Conservation (phyloP, 768 basidiomycete species). For the Cystobasidium onofrii region DNA sequence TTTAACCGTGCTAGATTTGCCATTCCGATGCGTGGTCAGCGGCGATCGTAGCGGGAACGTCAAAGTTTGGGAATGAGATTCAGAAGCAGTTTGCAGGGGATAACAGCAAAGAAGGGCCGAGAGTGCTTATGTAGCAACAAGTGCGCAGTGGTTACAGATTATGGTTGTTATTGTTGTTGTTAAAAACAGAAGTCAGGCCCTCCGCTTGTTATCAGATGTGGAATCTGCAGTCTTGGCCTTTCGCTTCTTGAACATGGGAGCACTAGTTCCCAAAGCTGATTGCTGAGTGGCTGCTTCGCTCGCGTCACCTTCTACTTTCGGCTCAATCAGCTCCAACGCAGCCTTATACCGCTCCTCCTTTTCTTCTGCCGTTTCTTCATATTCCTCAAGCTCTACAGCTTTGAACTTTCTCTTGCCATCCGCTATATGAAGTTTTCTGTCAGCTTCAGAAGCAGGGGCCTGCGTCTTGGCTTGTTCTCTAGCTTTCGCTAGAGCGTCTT, state of each 20-base stretch:
- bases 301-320: not conserved
- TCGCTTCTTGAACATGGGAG: slow-evolving; percentile 46
- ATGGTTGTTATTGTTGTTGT: not conserved
- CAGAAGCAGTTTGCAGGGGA: not conserved
- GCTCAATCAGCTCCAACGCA: slow-evolving; percentile 28
- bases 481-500: slow-evolving; percentile 23
- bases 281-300: not conserved
- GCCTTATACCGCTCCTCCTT: slow-evolving; percentile 23
- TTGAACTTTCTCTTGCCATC: slow-evolving; percentile 30
- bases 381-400: slow-evolving; percentile 28
- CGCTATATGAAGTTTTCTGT: not conserved
- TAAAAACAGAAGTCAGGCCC: not conserved
- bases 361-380: slow-evolving; percentile 31
- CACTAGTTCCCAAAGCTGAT: slow-evolving; percentile 23
- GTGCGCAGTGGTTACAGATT: not conserved
- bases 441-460: slow-evolving; percentile 35
- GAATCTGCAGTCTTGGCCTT: slow-evolving; percentile 33
- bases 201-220: not conserved
- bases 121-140: not conserved
- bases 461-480: not conserved
- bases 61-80: slow-evolving; percentile 59
- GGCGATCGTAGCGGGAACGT: slow-evolving; percentile 81
- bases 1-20: slow-evolving; percentile 76
- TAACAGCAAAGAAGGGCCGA: not conserved
- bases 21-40: slow-evolving; percentile 87